These are phyloP conservation scores for Trichoderma sp. DNA, from an alignment of 2,329 filamentous ascomycete species.

Conservation along the genomic window DNA sequence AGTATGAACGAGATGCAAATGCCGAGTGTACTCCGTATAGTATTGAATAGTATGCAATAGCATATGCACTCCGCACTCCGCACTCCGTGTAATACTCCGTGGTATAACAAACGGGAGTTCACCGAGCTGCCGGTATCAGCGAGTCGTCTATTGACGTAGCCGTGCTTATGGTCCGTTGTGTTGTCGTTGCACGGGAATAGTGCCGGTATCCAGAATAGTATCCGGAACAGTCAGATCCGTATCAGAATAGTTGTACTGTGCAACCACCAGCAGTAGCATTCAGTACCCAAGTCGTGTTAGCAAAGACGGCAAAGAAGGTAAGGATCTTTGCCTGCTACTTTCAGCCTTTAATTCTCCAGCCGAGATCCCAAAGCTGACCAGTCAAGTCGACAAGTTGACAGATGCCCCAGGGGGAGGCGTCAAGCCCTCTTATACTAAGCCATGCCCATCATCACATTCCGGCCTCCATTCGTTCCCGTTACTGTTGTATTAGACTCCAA, in stretches of 20 bases:
- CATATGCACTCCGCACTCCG: no score
- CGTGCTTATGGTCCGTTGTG: not conserved
- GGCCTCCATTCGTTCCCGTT: not conserved
- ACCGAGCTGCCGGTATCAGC: not conserved
- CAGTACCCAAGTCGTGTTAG: not conserved
- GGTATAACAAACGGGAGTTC: not conserved
- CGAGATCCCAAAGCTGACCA: slow-evolving; percentile 2
- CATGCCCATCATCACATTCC: not conserved
- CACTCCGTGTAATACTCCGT: not conserved
- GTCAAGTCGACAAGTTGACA: not conserved
- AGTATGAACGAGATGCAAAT: not conserved
- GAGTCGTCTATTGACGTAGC: not conserved
- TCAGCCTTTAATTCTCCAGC: not conserved
- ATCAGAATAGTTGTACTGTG: not conserved
- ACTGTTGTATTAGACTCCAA: not conserved
- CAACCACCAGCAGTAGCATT: not conserved
- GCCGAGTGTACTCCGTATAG: not conserved
- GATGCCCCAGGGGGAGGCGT: not conserved
- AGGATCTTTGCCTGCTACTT: not conserved
- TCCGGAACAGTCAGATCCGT: not conserved
- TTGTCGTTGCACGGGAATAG: not conserved
- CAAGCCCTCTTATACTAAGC: not conserved
- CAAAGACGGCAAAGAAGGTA: not conserved
- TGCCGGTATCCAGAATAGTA: not conserved
- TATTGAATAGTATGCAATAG: not conserved